phyloP scores from a whole-genome alignment of 495 filamentous ascomycete genomes.

The Trichocladium antarcticum region DNA sequence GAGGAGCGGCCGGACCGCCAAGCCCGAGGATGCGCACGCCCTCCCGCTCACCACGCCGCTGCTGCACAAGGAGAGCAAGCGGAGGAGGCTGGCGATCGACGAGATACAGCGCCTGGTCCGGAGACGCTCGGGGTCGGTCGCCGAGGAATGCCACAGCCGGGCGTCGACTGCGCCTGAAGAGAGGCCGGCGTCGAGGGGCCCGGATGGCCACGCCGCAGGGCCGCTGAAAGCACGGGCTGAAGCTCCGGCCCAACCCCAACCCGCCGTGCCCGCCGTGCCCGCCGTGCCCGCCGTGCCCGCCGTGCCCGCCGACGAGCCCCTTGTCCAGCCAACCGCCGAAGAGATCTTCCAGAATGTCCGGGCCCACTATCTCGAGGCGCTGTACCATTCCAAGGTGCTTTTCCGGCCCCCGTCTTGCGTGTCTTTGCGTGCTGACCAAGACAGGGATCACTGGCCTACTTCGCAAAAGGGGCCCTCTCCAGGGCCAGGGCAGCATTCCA shows the following conservation, averaged over 20 bases:
- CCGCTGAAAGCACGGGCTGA: neutral
- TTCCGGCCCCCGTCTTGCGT: neutral
- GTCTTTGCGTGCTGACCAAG: slow-evolving; percentile 16
- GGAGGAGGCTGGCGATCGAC: slow-evolving; percentile 42
- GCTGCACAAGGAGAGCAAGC: slow-evolving; percentile 36
- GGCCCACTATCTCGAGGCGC: slow-evolving; percentile 69
- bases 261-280: neutral
- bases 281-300: neutral
- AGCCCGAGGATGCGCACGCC: slow-evolving; percentile 1
- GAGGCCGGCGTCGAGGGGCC: neutral
- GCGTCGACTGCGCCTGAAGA: neutral
- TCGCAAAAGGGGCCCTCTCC: slow-evolving; percentile 92
- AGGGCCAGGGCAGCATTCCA: slow-evolving; percentile 70
- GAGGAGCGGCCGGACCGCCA: slow-evolving; percentile 5
- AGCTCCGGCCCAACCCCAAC: neutral
- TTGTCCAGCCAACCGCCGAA: slow-evolving; percentile 45
- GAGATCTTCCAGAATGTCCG: slow-evolving; percentile 57
- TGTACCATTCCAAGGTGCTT: slow-evolving; percentile 81
- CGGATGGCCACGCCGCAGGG: neutral
- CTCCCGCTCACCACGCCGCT: slow-evolving; percentile 26
- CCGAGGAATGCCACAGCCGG: slow-evolving; percentile 20
- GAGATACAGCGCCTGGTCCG: slow-evolving; percentile 34
- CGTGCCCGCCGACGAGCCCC: slow-evolving; percentile 12
- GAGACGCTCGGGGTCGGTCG: slow-evolving; percentile 20
- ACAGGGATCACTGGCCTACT: slow-evolving; percentile 85